phyloP scores from a whole-genome alignment of 768 basidiomycete species.

The Termitomyces sp. region DNA sequence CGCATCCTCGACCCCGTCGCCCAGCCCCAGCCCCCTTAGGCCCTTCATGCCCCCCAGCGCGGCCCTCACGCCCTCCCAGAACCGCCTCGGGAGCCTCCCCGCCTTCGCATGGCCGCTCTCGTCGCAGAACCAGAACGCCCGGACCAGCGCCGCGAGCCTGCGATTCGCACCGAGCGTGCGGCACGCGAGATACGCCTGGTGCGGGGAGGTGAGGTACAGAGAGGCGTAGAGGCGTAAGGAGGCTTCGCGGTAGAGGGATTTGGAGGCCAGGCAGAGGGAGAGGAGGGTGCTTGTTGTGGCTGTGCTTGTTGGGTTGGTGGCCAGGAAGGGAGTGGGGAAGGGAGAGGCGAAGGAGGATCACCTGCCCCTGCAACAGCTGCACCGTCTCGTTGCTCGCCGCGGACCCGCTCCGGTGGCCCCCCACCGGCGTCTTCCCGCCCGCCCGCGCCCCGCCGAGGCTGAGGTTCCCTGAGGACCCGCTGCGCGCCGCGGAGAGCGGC shows the following conservation, averaged over 20 bases:
- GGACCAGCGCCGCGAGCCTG: background rate
- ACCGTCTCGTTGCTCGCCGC: slow-evolving; percentile 67
- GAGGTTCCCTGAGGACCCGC: slow-evolving; percentile 8
- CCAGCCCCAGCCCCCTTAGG: background rate
- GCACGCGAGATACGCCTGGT: background rate
- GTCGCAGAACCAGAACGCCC: background rate
- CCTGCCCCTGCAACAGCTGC: slow-evolving; percentile 66
- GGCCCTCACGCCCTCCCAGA: background rate
- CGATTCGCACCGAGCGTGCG: background rate
- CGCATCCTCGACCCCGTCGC: background rate
- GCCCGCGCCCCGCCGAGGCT: slow-evolving; percentile 43
- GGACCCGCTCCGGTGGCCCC: slow-evolving; percentile 64
- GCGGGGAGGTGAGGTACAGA: background rate
- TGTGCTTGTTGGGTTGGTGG: too few species aligned
- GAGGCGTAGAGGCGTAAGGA: background rate
- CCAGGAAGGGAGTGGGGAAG: too few species aligned
- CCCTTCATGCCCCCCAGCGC: background rate
- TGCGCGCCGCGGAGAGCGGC: slow-evolving; percentile 47
- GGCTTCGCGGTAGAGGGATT: background rate
- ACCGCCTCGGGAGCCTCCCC: background rate
- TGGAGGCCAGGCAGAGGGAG: background rate
- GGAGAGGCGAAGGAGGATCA: slow-evolving; percentile 23
- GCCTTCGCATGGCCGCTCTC: background rate
- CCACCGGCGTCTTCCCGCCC: slow-evolving; percentile 71
- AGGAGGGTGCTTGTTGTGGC: background rate